Conservation (phyloP, 2,329 filamentous ascomycete genomes). For the Fusarium duplospermum region DNA sequence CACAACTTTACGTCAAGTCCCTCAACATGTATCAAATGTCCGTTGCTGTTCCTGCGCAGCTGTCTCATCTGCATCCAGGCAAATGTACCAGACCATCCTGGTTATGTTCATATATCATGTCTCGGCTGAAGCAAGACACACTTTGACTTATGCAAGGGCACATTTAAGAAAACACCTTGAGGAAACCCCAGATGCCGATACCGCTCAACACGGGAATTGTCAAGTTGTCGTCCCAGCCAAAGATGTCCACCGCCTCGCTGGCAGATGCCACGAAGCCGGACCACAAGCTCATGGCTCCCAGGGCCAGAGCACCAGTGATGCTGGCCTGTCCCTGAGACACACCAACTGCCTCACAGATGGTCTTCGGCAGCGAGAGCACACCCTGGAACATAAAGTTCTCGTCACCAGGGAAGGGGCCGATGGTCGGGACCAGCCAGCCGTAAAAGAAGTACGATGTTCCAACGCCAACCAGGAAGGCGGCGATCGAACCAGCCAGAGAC, state of each 20-base stretch:
- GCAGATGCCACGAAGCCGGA: conserved; percentile 89
- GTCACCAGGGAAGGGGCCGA: conserved; percentile 76
- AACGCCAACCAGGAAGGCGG: conserved; percentile 86
- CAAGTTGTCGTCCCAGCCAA: conserved; percentile 96
- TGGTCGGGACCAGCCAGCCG: conserved; percentile 81
- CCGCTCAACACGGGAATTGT: conserved; percentile 95
- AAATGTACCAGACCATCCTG: not conserved
- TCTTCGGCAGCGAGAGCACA: conserved; percentile 74
- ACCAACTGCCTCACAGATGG: conserved; percentile 69
- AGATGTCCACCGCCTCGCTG: conserved; percentile 91
- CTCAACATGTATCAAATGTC: conserved; percentile 6
- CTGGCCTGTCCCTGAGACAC: conserved; percentile 68
- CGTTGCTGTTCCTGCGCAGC: conserved; percentile 10
- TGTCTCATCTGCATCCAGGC: conserved; percentile 26
- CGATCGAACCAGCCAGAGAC: conserved; percentile 88
- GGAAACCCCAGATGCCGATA: conserved; percentile 88
- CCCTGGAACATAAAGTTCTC: conserved; percentile 83
- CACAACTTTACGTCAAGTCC: conserved; percentile 24
- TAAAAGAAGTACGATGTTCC: conserved; percentile 87
- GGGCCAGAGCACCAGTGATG: conserved; percentile 76
- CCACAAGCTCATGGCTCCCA: conserved; percentile 84
- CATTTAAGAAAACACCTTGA: conserved; percentile 81
- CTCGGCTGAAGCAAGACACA: not conserved
- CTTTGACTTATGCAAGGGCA: not conserved
- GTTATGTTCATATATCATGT: conserved; percentile 1